A percentile compares a stretch with the other conserved stretches of the same genome.
Conservation (phyloP, 257 asterid genomes). For the Agastache rugosa region DNA sequence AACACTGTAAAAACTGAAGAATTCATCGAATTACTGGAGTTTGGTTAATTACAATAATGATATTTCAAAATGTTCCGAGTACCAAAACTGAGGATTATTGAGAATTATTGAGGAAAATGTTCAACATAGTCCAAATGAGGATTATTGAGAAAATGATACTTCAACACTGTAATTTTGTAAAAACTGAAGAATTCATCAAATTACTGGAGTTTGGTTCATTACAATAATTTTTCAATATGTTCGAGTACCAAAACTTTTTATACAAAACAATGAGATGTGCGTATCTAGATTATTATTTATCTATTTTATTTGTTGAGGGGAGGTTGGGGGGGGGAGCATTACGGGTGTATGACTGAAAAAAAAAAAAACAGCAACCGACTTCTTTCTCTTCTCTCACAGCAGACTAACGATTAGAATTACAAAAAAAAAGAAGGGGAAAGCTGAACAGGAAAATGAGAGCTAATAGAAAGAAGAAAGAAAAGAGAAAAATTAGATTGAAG, state of each 20-base stretch:
- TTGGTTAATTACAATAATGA: not conserved
- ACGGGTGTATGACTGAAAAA: too few species aligned
- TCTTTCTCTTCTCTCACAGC: too few species aligned
- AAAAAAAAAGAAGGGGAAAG: too few species aligned
- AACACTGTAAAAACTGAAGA: slow-evolving; percentile 3
- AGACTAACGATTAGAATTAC: too few species aligned
- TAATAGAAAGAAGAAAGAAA: too few species aligned
- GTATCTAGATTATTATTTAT: not conserved
- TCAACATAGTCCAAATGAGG: slow-evolving; percentile 17
- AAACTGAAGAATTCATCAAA: not conserved
- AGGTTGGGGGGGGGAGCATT: too few species aligned
- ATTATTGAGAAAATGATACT: not conserved
- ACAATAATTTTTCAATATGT: not conserved
- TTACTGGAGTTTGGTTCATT: not conserved
- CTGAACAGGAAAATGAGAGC: too few species aligned
- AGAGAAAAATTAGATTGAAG: too few species aligned
- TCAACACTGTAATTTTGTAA: slow-evolving; percentile 4
- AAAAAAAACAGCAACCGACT: too few species aligned
- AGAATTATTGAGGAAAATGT: too few species aligned
- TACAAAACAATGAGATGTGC: not conserved
- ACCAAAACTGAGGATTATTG: not conserved
- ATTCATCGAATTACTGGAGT: not conserved
- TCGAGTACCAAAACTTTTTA: not conserved
- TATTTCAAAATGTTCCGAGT: not conserved
- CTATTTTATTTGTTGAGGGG: too few species aligned